A percentile compares a stretch with the other conserved stretches of the same genome.
These are phyloP conservation scores for Phyllosticta ampelicida DNA, from an alignment of 2,329 filamentous ascomycete species.

Conservation along the genomic window DNA sequence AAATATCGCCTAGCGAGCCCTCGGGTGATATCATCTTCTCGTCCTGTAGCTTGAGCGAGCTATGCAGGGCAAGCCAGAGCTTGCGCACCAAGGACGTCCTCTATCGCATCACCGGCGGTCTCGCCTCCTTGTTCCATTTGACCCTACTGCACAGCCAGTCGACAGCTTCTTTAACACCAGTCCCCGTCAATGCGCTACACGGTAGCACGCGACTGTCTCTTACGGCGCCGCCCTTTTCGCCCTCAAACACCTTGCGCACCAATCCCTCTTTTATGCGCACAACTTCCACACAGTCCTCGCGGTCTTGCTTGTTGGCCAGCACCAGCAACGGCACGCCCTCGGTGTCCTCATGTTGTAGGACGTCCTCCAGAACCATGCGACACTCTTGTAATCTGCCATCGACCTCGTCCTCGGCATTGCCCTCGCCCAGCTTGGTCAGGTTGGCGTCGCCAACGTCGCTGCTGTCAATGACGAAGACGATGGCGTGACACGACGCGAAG, in stretches of 20 bases:
- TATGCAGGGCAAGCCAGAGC: too few species aligned
- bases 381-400: constrained; percentile 72
- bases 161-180: constrained; percentile 85
- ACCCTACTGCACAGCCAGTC: constrained; percentile 90
- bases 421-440: constrained; percentile 40
- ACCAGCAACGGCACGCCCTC: constrained; percentile 87
- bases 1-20: background rate
- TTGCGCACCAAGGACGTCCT: background rate
- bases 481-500: constrained; percentile 87
- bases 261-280: constrained; percentile 95
- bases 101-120: constrained; percentile 88
- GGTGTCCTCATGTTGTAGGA: constrained; percentile 76
- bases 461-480: constrained; percentile 95
- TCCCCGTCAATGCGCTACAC: constrained; percentile 74
- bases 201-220: constrained; percentile 86
- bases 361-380: constrained; percentile 76
- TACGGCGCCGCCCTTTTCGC: constrained; percentile 75
- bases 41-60: background rate
- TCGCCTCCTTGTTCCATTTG: constrained; percentile 90
- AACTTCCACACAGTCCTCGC: constrained; percentile 95
- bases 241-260: constrained; percentile 91
- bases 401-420: constrained; percentile 16
- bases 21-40: background rate
- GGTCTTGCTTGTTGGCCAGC: constrained; percentile 93
- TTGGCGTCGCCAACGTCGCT: constrained; percentile 82